phyloP scores from a whole-genome alignment of 352 stramenopile species.

The Phytophthora palmivora region DNA sequence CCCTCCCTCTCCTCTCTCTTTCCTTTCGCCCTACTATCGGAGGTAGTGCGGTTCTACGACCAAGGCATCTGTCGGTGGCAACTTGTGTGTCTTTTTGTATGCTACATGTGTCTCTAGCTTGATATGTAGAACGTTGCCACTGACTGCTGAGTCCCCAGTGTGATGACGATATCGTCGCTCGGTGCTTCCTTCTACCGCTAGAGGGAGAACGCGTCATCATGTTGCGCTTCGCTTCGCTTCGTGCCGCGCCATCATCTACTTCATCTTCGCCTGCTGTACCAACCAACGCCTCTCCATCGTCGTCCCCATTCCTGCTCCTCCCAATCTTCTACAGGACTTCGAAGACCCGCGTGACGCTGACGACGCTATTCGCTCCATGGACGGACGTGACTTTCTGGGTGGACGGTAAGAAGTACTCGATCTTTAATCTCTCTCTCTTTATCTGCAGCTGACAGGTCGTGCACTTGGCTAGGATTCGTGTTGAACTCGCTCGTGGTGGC shows the following conservation, averaged over 20 bases:
- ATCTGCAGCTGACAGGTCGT: background rate
- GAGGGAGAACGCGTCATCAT: slow-evolving; percentile 51
- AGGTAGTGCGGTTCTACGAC: background rate
- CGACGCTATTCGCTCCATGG: slow-evolving; percentile 88
- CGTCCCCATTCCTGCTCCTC: slow-evolving; percentile 56
- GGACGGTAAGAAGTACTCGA: slow-evolving; percentile 67
- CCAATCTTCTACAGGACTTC: slow-evolving; percentile 84
- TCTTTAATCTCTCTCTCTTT: too few species aligned
- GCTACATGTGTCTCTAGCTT: slow-evolving; percentile 22
- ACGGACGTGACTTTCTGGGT: slow-evolving; percentile 86
- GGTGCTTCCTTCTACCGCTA: slow-evolving; percentile 17
- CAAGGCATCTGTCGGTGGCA: slow-evolving; percentile 20
- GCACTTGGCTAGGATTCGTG: slow-evolving; percentile 62
- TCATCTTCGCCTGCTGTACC: slow-evolving; percentile 37
- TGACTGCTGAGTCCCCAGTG: slow-evolving; percentile 7
- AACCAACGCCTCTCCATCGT: slow-evolving; percentile 63
- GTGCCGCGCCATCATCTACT: slow-evolving; percentile 17
- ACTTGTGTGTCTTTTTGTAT: slow-evolving; percentile 31
- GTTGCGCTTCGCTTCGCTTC: slow-evolving; percentile 33
- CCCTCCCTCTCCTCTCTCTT: slow-evolving; percentile 16
- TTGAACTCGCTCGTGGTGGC: slow-evolving; percentile 82
- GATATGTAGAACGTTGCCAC: slow-evolving; percentile 6
- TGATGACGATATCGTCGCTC: slow-evolving; percentile 14
- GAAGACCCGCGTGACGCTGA: slow-evolving; percentile 90
- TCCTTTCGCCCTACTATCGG: background rate